A percentile compares a stretch with the other conserved stretches of the same genome.
These are phyloP conservation scores for Salinomyces thailandicus DNA, from an alignment of 2,329 filamentous ascomycete species.

Conservation along the genomic window DNA sequence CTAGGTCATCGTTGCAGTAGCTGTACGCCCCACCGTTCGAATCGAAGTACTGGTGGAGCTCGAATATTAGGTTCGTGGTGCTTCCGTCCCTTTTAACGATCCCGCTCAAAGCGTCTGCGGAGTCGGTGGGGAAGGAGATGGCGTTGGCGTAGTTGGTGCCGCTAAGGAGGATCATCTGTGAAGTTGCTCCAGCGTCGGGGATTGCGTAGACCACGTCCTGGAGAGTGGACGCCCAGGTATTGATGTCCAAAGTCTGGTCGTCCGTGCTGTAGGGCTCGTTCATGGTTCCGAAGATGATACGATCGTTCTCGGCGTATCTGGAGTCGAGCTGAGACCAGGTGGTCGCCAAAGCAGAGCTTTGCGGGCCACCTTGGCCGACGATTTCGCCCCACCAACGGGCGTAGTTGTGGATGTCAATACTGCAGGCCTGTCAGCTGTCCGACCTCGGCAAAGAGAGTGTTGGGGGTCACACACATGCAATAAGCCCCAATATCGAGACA, in stretches of 20 bases:
- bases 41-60: slow-evolving; percentile 34
- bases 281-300: slow-evolving; percentile 55
- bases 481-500: slow-evolving; percentile 27
- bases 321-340: slow-evolving; percentile 47
- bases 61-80: slow-evolving; percentile 26
- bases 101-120: background rate
- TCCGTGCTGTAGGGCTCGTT: slow-evolving; percentile 44
- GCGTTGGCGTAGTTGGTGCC: slow-evolving; percentile 41
- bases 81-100: slow-evolving; percentile 15
- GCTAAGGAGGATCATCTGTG: slow-evolving; percentile 53
- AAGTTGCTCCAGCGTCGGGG: slow-evolving; percentile 48
- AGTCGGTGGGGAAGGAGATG: slow-evolving; percentile 1
- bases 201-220: slow-evolving; percentile 56
- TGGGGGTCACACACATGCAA: slow-evolving; percentile 12
- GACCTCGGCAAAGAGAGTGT: background rate
- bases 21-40: slow-evolving; percentile 28
- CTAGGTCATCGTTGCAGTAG: slow-evolving; percentile 24
- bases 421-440: too few species aligned
- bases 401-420: slow-evolving; percentile 22
- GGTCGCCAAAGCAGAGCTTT: slow-evolving; percentile 45
- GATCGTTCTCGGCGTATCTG: slow-evolving; percentile 45
- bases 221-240: slow-evolving; percentile 48
- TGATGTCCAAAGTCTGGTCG: slow-evolving; percentile 37
- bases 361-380: slow-evolving; percentile 54
- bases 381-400: slow-evolving; percentile 48